Evolutionary conservation across 202 grass and related monocot genomes (phyloP).

Genomic region (Hordeum pubiflorum): DNA sequence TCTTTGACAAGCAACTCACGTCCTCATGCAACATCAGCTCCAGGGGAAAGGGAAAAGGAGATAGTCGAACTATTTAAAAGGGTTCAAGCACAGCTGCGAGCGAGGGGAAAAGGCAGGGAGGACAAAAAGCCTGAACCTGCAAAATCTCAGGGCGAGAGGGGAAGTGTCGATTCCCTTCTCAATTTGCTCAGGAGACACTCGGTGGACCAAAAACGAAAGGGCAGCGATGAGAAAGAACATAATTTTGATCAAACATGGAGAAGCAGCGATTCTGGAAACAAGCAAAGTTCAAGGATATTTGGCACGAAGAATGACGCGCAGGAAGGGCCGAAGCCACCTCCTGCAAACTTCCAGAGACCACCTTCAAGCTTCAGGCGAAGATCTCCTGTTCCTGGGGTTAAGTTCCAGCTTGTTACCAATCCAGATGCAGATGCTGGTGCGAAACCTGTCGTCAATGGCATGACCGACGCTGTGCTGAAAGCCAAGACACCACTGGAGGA

Average conservation of each 20-base stretch:
- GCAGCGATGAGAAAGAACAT: conserved; percentile 25
- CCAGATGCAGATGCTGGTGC: background rate
- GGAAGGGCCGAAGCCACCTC: conserved; percentile 33
- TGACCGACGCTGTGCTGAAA: background rate
- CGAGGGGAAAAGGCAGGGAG: conserved; percentile 37
- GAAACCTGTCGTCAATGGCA: conserved; percentile 8
- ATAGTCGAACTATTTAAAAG: conserved; percentile 71
- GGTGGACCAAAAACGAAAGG: conserved; percentile 48
- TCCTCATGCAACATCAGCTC: conserved; percentile 36
- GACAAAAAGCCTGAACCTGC: conserved; percentile 58
- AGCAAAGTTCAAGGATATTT: conserved; percentile 35
- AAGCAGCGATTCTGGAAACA: conserved; percentile 36
- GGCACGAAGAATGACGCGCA: conserved; percentile 12
- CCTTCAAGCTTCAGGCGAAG: conserved; percentile 53
- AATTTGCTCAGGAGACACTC: conserved; percentile 65
- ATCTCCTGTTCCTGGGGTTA: conserved; percentile 66
- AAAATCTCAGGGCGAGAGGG: conserved; percentile 53
- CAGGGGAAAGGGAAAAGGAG: conserved; percentile 56
- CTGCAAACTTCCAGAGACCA: conserved; percentile 38
- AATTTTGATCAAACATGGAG: conserved; percentile 33
- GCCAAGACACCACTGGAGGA: conserved; percentile 20
- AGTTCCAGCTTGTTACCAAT: conserved; percentile 45
- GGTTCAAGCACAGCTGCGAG: conserved; percentile 55
- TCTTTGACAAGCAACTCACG: conserved; percentile 37
- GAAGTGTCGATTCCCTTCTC: conserved; percentile 58